phyloP scores from a whole-genome alignment of 164 flowering plant genomes.

The Aristolochia fimbriata region DNA sequence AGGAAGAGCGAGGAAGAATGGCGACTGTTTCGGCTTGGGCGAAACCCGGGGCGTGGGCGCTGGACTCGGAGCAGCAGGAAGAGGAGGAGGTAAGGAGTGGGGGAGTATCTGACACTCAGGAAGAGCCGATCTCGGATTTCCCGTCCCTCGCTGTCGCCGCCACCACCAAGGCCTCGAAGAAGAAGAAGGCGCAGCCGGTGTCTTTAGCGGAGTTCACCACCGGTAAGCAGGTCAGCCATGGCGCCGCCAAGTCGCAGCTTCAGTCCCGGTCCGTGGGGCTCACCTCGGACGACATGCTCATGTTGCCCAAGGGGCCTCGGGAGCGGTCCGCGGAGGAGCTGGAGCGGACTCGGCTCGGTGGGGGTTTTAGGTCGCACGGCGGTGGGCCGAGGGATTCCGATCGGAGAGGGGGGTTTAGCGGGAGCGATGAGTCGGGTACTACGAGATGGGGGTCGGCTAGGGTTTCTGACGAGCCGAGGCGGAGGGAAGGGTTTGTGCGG shows the following conservation, averaged over 20 bases:
- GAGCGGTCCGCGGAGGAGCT: conserved; percentile 76
- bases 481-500: conserved; percentile 15
- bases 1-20: conserved; percentile 7
- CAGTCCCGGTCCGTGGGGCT: conserved; percentile 21
- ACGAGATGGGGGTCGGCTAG: conserved; percentile 37
- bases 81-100: conserved; percentile 4
- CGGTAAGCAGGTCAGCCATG: conserved; percentile 17
- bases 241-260: conserved; percentile 11
- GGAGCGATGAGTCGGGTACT: conserved; percentile 26
- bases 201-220: conserved; percentile 57
- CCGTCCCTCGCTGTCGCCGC: conserved; percentile 70
- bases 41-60: conserved; percentile 82
- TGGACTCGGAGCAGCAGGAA: conserved; percentile 66
- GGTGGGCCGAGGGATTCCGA: neutral
- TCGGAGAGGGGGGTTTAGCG: conserved; percentile 3
- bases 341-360: conserved; percentile 49
- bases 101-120: neutral
- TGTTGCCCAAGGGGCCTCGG: conserved; percentile 84
- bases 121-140: conserved; percentile 34
- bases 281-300: conserved; percentile 41
- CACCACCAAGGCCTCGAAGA: conserved; percentile 47
- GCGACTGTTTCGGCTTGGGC: conserved; percentile 50
- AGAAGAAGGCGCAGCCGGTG: conserved; percentile 66
- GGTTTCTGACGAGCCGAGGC: conserved; percentile 32
- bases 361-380: conserved; percentile 62